Evolutionary conservation across 1,284 basidiomycete species (phyloP), one percentile per base, ranked within the genome.

Genomic region (Naganishia cerealis): DNA sequence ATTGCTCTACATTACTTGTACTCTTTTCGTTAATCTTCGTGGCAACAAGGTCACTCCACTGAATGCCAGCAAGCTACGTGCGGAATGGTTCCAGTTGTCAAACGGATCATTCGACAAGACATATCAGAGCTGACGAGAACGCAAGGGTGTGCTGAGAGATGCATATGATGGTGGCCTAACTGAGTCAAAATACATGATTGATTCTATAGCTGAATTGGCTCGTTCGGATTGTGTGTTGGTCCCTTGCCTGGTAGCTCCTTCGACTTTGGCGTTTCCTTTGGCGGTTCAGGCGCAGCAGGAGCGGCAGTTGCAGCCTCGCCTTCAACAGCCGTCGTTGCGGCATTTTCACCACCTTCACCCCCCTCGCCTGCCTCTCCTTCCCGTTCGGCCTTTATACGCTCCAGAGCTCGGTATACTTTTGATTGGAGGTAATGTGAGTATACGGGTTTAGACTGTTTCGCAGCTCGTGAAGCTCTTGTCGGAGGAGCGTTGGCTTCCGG

Each of bases 371-470:
- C 69, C 3, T 65, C 57, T n/a, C 71, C 75, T 48, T 72, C 71
- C n/a, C 68, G 70, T 72, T 81, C 80, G 26, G 78, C 79, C 73
- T 79, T 77, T 77, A 99, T 89, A 80, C 96, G 87, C 82, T 98
- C 94, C 69, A 89, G 86, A 24, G 96, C 95, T 57, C 95, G 87
- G 56, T 94, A 88, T 24, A 99, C 91, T 83, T 99, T 99, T 67
- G 92, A 94, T 79, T 97, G 94, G 33, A 99, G 84, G 82, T 99
- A 99, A 80, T 93, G 91, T 42, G 90, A 92, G 79, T 92, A 76
- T 81, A 78, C n/a, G 85, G 84, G 50, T 59, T 76, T 75, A 24
- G 76, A 73, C 21, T 71, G 73, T 72, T 77, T 76, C 26, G 69
- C 67, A 67, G 74, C 72, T 40, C 71, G 42, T 48, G 70, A 62